Base-by-base conservation (phyloP, 164 flowering plant genomes). In the Dillenia turbinata region DNA sequence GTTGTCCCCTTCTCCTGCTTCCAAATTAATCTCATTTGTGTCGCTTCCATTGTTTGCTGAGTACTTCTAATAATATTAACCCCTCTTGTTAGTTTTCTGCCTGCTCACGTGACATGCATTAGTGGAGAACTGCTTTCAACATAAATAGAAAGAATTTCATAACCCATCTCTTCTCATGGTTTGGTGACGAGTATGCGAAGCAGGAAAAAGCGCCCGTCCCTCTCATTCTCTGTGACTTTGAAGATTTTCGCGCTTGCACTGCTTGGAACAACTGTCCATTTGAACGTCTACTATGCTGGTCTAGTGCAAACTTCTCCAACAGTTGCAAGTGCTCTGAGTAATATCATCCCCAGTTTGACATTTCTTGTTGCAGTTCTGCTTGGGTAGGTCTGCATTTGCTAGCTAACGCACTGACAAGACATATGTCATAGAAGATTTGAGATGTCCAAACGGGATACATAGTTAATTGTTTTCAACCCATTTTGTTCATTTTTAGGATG, bases 211-310 rank as follows among this genome's bases (percentile, higher is more conserved):
- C 62, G 78, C 9, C 76, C 79, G 40, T 12, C 67, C 2, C 75
- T 79, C 49, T 66, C 81, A 12, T 33, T 68, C 45, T 12, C 68
- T 5, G 47, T 64, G 10, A 9, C 63, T 5, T 12, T 62, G 16
- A 77, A 79, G 70, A 73, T 82, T 44, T 82, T 79, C 47, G 24
- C 71, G 43, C 77, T 82, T 45, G 54, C 83, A 11, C 46, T 70
- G 9, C 61, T 77, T n/a, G 78, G 81, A 9, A 69, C 75, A 8
- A 70, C 79, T n/a, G 59, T 77, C 57, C 79, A 77, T 61, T 77
- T 66, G 11, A 77, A 73, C 59, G 49, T 77, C n/a, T 75, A 62
- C 66, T 82, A 71, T 66, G 52, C 54, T 24, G 85, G 81, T 40
- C 54, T 77, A 4, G 48, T 43, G 2, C 75, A 71, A 60, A 73